phyloP scores from a whole-genome alignment of 2,329 filamentous ascomycete genomes.

The Aspergillus quadrilineatus region DNA sequence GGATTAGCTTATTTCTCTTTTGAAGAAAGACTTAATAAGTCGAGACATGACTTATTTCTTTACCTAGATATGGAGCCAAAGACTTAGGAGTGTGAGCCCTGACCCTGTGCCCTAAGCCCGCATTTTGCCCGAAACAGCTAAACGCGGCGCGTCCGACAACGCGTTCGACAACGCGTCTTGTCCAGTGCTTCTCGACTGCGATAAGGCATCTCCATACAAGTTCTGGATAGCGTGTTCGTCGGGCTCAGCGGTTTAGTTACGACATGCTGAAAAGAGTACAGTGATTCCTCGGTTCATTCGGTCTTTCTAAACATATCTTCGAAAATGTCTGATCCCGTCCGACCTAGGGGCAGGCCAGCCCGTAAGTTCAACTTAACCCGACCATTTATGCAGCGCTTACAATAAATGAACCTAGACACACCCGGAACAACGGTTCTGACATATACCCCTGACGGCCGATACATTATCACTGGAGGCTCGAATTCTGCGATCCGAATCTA shows the following conservation, averaged over 20 bases:
- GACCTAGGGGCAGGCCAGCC: slow-evolving; percentile 45
- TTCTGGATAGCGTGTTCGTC: neutral
- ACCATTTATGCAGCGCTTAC: neutral
- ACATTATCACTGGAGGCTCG: slow-evolving; percentile 84
- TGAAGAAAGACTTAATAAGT: no score
- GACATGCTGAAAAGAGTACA: slow-evolving; percentile 9
- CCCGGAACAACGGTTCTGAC: slow-evolving; percentile 81
- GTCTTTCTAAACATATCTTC: slow-evolving; percentile 1
- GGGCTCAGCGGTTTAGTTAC: neutral
- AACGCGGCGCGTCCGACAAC: slow-evolving; percentile 1
- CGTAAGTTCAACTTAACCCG: slow-evolving; percentile 39
- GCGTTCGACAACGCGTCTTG: neutral
- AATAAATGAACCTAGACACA: slow-evolving; percentile 57
- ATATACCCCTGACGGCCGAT: slow-evolving; percentile 85
- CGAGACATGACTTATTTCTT: no score
- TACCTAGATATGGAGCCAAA: no score
- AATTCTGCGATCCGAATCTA: slow-evolving; percentile 94
- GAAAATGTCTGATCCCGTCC: slow-evolving; percentile 38
- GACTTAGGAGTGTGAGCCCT: slow-evolving; percentile 15
- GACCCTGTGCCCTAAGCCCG: slow-evolving; percentile 36
- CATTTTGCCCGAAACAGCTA: slow-evolving; percentile 25
- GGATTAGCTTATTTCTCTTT: neutral
- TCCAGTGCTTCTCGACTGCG: neutral
- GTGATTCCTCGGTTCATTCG: slow-evolving; percentile 8
- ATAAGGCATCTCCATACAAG: neutral